Evolutionary conservation across 2,329 filamentous ascomycete genomes (phyloP).

Genomic region (Proliferodiscus dingleyae): DNA sequence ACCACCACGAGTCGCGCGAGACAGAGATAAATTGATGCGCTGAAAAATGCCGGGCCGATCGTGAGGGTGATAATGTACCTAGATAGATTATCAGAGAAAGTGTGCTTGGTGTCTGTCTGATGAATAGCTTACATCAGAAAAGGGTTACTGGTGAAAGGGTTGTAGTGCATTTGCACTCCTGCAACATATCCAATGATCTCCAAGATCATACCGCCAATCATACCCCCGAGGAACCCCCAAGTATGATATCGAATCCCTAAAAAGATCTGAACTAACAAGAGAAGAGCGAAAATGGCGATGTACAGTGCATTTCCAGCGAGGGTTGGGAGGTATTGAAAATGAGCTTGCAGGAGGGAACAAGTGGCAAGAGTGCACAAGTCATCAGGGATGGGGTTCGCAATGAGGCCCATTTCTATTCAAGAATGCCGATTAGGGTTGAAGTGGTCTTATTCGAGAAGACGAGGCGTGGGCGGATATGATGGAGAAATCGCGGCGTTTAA

Average conservation of each 20-base stretch:
- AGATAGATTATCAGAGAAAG: background rate
- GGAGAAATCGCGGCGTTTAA: too few relatives aligned
- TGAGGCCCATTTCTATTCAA: too few relatives aligned
- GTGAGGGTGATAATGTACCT: conserved; percentile 50
- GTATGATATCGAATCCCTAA: conserved; percentile 47
- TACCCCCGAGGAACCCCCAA: conserved; percentile 57
- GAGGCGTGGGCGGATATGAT: too few relatives aligned
- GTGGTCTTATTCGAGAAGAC: too few relatives aligned
- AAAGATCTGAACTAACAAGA: conserved; percentile 42
- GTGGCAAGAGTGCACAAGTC: background rate
- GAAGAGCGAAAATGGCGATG: conserved; percentile 45
- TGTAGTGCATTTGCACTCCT: too few relatives aligned
- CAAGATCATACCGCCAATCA: too few relatives aligned
- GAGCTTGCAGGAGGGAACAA: conserved; percentile 6
- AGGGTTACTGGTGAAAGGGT: too few relatives aligned
- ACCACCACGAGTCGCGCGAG: conserved; percentile 42
- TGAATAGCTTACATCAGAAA: too few relatives aligned
- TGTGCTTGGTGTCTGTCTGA: too few relatives aligned
- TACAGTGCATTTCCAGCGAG: conserved; percentile 49
- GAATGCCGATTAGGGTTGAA: too few relatives aligned
- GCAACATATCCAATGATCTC: too few relatives aligned
- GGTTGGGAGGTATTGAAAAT: conserved; percentile 42
- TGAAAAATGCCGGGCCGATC: conserved; percentile 57
- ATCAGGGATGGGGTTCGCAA: too few relatives aligned
- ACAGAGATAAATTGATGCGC: conserved; percentile 57